Percentiles rank a stretch among this genome's conserved stretches.
These are phyloP conservation scores for Trametes versicolor DNA, from an alignment of 1,284 basidiomycete genomes.

Conservation along the genomic window DNA sequence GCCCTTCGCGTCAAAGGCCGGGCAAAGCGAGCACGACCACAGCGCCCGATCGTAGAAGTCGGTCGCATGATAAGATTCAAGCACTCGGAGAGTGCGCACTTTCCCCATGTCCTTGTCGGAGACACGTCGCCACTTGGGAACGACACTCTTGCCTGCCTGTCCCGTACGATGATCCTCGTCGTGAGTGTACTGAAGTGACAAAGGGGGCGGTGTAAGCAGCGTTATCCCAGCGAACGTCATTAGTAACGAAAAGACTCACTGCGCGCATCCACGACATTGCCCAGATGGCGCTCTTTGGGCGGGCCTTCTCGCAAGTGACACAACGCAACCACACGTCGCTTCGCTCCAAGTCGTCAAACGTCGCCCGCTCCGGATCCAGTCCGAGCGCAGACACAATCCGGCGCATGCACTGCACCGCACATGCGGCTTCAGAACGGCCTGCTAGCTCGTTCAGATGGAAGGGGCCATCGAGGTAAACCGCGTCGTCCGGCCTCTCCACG, in stretches of 20 bases:
- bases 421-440: not conserved
- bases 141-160: too few relatives aligned
- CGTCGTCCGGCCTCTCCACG: too few relatives aligned
- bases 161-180: not conserved
- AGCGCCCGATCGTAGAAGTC: not conserved
- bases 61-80: too few relatives aligned
- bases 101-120: not conserved
- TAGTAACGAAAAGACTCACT: not conserved
- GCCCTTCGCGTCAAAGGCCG: not conserved
- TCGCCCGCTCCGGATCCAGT: constrained; percentile 11
- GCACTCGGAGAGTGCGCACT: not conserved
- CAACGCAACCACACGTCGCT: not conserved
- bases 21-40: constrained; percentile 6
- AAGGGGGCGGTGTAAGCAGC: not conserved
- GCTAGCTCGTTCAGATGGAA: not conserved
- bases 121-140: not conserved
- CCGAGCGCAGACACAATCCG: constrained; percentile 12
- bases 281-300: not conserved
- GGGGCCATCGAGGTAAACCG: not conserved
- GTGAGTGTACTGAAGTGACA: not conserved
- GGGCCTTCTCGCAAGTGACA: not conserved
- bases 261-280: not conserved
- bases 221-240: not conserved
- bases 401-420: not conserved
- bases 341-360: constrained; percentile 2